Conservation (phyloP, 1,284 basidiomycete genomes). For the Polyporus tsugae region DNA sequence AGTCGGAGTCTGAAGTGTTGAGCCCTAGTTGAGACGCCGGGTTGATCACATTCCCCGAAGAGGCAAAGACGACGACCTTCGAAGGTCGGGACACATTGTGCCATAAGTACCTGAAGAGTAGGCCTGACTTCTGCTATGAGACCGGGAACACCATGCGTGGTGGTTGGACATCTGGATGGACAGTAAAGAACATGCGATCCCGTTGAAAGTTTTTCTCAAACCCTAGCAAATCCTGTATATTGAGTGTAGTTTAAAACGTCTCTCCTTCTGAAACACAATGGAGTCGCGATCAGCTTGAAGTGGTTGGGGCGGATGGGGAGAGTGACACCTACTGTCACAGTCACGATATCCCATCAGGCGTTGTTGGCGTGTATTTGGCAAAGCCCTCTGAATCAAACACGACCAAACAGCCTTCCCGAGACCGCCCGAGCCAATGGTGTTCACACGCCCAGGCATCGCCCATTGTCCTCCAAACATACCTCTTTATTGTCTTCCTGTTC, state of each 20-base stretch:
- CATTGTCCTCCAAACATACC: background rate
- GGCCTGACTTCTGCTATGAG: background rate
- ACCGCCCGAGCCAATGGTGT: background rate
- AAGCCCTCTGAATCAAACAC: background rate
- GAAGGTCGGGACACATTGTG: too few species aligned
- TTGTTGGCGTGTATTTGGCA: constrained; percentile 1
- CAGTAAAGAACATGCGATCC: too few species aligned
- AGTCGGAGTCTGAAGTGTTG: background rate
- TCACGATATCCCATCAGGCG: constrained; percentile 5
- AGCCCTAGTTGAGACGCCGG: background rate
- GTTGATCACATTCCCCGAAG: background rate
- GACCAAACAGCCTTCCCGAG: constrained; percentile 1
- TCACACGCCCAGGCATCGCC: background rate
- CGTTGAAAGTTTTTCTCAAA: too few species aligned
- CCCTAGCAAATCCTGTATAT: background rate
- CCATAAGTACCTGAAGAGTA: background rate
- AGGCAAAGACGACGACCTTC: background rate
- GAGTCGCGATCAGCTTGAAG: background rate
- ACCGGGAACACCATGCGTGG: background rate
- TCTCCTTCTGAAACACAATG: background rate
- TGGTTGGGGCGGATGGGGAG: background rate
- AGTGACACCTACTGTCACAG: background rate
- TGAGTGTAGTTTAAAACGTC: background rate
- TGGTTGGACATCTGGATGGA: background rate
- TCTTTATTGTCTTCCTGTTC: background rate